Evolutionary conservation across 257 asterid genomes (phyloP), one percentile per base, ranked within the genome.

Genomic region (Phtheirospermum japonicum): DNA sequence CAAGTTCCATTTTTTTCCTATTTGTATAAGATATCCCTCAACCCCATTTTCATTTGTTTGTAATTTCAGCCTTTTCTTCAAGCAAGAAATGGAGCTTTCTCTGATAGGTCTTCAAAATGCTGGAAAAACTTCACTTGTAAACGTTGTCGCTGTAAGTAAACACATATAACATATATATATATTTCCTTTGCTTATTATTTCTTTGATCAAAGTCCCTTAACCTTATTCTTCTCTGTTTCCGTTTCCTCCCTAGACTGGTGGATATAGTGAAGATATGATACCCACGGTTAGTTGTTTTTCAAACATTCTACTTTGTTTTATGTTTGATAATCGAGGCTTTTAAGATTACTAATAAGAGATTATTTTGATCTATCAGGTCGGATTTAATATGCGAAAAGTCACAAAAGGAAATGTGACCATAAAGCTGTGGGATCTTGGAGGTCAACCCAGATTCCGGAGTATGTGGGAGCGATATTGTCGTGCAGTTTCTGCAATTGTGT

Each of bases 81-180:
- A 91, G 95, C 98, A 91, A 85, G 98, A 91, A 83, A 91, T 91
- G 98, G 98, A 91, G 84, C 92, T 91, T 65, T 91, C 98, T 71
- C 77, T 91, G 62, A 91, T 91, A 76, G 98, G 98, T 69, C 90
- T 91, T 59, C 98, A 91, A 70, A 91, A 91, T 70, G 98, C 98
- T n/a, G 98, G 98, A 66, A 91, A 91, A 83, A 88, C 98, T 58
- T 91, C 98, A 16, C 98, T 91, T 61, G 98, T 91, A 57, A 88
- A 91, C 71, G 97, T 88, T 73, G 82, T 91, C 8, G 98, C 95
- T 67, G 98, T 91, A 83, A 88, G 98, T 83, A 50, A 46, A 63
- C 56, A 7, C 42, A 57, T 49, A 13, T 45, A 17, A 23, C 19
- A 11, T 49, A 6, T 34, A 54, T 55, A n/a, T 50, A 11, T 30